A percentile compares a stretch with the other conserved stretches of the same genome.
Evolutionary conservation across 345 rosid genomes (phyloP).

Genomic region (Gossypioides kirkii): DNA sequence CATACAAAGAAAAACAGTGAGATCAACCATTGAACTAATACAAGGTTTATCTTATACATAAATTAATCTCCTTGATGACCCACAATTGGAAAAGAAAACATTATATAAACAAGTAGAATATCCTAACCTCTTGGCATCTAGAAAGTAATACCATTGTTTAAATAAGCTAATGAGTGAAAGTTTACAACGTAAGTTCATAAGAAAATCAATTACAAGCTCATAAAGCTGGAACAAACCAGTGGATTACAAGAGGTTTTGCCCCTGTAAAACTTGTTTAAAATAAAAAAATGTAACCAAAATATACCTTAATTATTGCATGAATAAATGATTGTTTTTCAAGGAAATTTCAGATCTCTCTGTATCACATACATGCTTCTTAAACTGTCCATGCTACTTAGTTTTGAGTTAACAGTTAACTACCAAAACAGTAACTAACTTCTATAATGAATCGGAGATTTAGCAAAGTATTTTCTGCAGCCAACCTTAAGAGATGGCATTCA

Average conservation of each 20-base stretch:
- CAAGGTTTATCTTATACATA: not conserved
- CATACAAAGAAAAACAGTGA: not conserved
- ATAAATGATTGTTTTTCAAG: not conserved
- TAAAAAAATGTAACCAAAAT: not conserved
- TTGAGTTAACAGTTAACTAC: not conserved
- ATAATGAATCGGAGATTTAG: not conserved
- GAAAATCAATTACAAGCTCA: not conserved
- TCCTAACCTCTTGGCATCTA: not conserved
- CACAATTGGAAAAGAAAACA: not conserved
- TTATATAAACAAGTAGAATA: not conserved
- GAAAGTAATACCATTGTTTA: not conserved
- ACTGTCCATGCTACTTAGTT: conserved; percentile 2
- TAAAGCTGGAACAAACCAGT: not conserved
- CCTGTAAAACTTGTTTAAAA: not conserved
- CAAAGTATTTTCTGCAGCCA: not conserved
- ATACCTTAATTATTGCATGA: not conserved
- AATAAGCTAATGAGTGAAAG: not conserved
- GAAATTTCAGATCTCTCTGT: not conserved
- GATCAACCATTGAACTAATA: not conserved
- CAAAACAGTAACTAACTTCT: not conserved
- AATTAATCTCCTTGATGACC: not conserved
- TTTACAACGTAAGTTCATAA: not conserved
- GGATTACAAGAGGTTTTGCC: not conserved
- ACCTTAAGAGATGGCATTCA: not conserved
- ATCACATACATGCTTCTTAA: not conserved